Conservation (phyloP, 306 rosid species). For the Cyamopsis tetragonoloba region DNA sequence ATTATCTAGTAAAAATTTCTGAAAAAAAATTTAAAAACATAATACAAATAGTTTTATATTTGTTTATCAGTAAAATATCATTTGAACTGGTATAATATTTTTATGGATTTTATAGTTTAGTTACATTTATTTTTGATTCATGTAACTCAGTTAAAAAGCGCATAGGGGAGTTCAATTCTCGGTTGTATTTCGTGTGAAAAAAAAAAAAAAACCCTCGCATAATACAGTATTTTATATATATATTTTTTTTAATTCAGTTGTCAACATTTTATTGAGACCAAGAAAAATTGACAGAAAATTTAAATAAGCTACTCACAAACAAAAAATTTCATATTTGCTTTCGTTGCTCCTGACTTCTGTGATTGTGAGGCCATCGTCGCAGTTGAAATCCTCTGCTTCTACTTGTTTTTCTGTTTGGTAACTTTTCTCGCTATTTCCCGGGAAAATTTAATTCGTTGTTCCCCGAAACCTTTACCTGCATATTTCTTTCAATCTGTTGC, state of each 20-base stretch:
- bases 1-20: too few species aligned
- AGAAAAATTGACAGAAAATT: neutral
- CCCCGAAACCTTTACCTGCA: neutral
- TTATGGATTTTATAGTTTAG: too few species aligned
- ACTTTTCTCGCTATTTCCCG: conserved; percentile 15
- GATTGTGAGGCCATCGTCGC: conserved; percentile 18
- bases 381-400: neutral
- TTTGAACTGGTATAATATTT: too few species aligned
- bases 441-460: neutral
- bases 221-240: too few species aligned
- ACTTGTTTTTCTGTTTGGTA: neutral
- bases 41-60: too few species aligned
- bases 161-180: too few species aligned
- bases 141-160: too few species aligned
- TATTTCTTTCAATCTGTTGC: neutral
- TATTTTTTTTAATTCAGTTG: neutral
- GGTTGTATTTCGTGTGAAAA: too few species aligned
- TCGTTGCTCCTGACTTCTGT: neutral
- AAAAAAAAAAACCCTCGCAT: too few species aligned
- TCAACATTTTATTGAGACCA: neutral
- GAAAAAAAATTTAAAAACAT: too few species aligned
- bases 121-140: too few species aligned
- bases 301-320: neutral
- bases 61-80: too few species aligned
- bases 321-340: neutral